These are phyloP conservation scores for Globisporangium ultimum DNA, from an alignment of 352 stramenopile genomes.

Conservation along the genomic window DNA sequence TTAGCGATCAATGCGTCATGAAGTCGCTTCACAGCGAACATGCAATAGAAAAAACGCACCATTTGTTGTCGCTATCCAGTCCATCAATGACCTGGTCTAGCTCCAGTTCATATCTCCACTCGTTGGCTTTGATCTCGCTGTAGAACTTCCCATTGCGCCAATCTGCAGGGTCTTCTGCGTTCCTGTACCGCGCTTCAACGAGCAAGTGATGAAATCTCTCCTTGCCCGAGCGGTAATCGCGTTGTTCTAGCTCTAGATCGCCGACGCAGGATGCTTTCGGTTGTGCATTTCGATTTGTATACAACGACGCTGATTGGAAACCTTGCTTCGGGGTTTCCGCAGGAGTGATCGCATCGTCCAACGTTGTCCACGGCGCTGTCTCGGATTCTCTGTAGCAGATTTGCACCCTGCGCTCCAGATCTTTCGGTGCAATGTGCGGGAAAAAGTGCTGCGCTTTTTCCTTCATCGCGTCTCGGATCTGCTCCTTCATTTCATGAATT, in stretches of 20 bases:
- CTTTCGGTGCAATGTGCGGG: conserved; percentile 23
- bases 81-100: conserved; percentile 65
- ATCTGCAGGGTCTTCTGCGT: conserved; percentile 18
- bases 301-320: conserved; percentile 7
- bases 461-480: conserved; percentile 39
- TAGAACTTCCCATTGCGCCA: conserved; percentile 59
- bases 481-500: conserved; percentile 38
- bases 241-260: conserved; percentile 50
- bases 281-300: not conserved
- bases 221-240: conserved; percentile 52
- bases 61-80: conserved; percentile 73
- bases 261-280: conserved; percentile 19
- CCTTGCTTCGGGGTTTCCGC: not conserved
- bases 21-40: not conserved
- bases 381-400: conserved; percentile 49
- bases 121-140: conserved; percentile 52
- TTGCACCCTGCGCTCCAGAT: conserved; percentile 32
- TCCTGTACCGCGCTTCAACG: conserved; percentile 42
- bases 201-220: conserved; percentile 65
- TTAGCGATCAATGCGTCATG: not conserved
- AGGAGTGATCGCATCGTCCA: conserved; percentile 23
- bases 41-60: conserved; percentile 22
- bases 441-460: conserved; percentile 34
- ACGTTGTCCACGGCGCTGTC: conserved; percentile 32
- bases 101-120: conserved; percentile 60